These are phyloP conservation scores for Gleditsia sinensis DNA, from an alignment of 306 rosid species.

Conservation along the genomic window DNA sequence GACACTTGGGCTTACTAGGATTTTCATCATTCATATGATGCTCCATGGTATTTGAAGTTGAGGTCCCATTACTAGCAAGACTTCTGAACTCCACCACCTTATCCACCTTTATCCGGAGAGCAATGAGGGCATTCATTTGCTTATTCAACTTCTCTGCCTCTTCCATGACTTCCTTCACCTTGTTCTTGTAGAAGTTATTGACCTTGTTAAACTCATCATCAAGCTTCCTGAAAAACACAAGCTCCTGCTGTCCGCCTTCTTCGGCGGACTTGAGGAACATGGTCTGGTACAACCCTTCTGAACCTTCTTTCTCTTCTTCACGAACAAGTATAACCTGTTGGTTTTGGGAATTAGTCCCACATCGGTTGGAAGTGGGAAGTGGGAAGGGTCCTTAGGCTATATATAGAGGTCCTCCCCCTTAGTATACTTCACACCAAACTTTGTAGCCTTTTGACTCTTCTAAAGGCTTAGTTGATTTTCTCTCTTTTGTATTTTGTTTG, in stretches of 20 bases:
- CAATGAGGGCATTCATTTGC: constrained; percentile 77
- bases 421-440: too few relatives aligned
- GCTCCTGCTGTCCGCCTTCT: constrained; percentile 56
- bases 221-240: constrained; percentile 59
- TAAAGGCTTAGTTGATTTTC: too few relatives aligned
- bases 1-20: constrained; percentile 41
- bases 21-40: constrained; percentile 26
- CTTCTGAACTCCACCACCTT: constrained; percentile 37
- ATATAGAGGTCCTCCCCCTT: too few relatives aligned
- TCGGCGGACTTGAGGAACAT: constrained; percentile 51
- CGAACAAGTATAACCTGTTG: constrained; percentile 57
- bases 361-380: too few relatives aligned
- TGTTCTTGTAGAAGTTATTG: constrained; percentile 51
- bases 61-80: constrained; percentile 28
- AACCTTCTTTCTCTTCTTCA: constrained; percentile 38
- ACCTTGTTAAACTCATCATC: constrained; percentile 82
- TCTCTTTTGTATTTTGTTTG: too few relatives aligned
- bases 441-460: too few relatives aligned
- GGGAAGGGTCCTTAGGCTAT: too few relatives aligned
- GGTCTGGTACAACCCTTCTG: constrained; percentile 46
- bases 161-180: constrained; percentile 49
- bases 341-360: too few relatives aligned
- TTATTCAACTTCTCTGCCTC: constrained; percentile 75
- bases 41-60: constrained; percentile 29
- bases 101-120: constrained; percentile 67